Percentiles rank a stretch among this genome's conserved stretches.
phyloP scores from a whole-genome alignment of 2,329 filamentous ascomycete genomes.

The Keithomyces neogunnii region DNA sequence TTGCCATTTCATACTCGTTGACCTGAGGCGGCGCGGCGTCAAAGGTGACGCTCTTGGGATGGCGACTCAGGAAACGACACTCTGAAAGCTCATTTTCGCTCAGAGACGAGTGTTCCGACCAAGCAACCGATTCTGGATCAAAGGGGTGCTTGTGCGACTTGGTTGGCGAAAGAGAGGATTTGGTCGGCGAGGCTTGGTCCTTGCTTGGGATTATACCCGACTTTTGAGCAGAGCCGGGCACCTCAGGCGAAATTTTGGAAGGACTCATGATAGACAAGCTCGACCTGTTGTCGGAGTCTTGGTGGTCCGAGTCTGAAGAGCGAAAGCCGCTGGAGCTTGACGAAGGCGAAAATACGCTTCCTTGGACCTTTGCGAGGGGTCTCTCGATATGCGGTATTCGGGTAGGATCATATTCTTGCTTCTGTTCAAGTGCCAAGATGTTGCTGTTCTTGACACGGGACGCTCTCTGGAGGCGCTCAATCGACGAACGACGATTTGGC shows the following conservation, averaged over 20 bases:
- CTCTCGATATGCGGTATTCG: slow-evolving; percentile 71
- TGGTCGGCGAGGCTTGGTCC: slow-evolving; percentile 70
- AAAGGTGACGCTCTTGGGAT: slow-evolving; percentile 96
- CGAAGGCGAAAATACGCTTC: slow-evolving; percentile 59
- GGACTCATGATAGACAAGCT: slow-evolving; percentile 25
- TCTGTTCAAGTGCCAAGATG: slow-evolving; percentile 89
- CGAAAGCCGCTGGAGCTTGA: slow-evolving; percentile 45
- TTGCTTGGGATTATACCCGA: slow-evolving; percentile 52
- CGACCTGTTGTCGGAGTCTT: slow-evolving; percentile 38
- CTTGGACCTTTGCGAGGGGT: slow-evolving; percentile 68
- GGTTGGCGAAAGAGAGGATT: slow-evolving; percentile 72
- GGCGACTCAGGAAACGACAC: slow-evolving; percentile 64
- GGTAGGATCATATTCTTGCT: slow-evolving; percentile 84
- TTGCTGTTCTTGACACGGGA: slow-evolving; percentile 97
- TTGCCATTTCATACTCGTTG: slow-evolving; percentile 98
- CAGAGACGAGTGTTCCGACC: slow-evolving; percentile 56
- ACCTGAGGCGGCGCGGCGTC: slow-evolving; percentile 87
- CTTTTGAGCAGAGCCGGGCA: slow-evolving; percentile 11
- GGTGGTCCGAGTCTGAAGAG: slow-evolving; percentile 35
- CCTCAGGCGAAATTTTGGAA: slow-evolving; percentile 12
- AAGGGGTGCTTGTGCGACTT: slow-evolving; percentile 61
- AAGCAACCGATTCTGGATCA: slow-evolving; percentile 59
- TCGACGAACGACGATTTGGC: slow-evolving; percentile 75
- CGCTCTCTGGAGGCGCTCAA: slow-evolving; percentile 90
- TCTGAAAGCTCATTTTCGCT: slow-evolving; percentile 52